Evolutionary conservation across 176 grass and related monocot genomes (phyloP).

Genomic region (Bonia amplexicaulis): DNA sequence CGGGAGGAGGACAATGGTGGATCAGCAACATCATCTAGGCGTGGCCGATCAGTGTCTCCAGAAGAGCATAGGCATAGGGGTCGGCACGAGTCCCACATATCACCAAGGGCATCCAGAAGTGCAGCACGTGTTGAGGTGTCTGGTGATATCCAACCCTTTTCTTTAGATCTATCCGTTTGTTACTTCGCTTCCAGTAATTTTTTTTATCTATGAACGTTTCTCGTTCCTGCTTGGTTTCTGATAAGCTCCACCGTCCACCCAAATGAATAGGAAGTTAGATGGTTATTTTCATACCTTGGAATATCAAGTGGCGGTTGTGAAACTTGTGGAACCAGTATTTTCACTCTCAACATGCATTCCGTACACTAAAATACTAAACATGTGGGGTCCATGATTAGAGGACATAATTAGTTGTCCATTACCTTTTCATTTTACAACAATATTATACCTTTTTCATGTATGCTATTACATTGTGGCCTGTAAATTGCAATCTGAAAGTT

Average conservation of each 20-base stretch:
- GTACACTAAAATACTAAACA: neutral
- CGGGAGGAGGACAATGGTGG: slow-evolving; percentile 36
- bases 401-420: neutral
- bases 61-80: slow-evolving; percentile 37
- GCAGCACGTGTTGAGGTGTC: slow-evolving; percentile 53
- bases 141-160: slow-evolving; percentile 40
- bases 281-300: neutral
- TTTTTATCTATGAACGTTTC: slow-evolving; percentile 12
- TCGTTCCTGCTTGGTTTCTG: neutral
- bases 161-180: neutral
- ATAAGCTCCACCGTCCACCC: neutral
- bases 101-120: slow-evolving; percentile 41
- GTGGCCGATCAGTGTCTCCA: slow-evolving; percentile 45
- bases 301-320: neutral
- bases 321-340: neutral
- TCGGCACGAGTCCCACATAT: slow-evolving; percentile 39
- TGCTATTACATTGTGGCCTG: neutral
- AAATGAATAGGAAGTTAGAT: neutral
- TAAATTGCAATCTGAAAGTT: slow-evolving; percentile 33
- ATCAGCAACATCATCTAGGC: slow-evolving; percentile 46
- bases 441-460: neutral
- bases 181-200: neutral
- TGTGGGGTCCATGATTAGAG: neutral
- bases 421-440: neutral
- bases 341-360: neutral